These are phyloP conservation scores for Podospora australis DNA, from an alignment of 495 filamentous ascomycete genomes.

Conservation along the genomic window DNA sequence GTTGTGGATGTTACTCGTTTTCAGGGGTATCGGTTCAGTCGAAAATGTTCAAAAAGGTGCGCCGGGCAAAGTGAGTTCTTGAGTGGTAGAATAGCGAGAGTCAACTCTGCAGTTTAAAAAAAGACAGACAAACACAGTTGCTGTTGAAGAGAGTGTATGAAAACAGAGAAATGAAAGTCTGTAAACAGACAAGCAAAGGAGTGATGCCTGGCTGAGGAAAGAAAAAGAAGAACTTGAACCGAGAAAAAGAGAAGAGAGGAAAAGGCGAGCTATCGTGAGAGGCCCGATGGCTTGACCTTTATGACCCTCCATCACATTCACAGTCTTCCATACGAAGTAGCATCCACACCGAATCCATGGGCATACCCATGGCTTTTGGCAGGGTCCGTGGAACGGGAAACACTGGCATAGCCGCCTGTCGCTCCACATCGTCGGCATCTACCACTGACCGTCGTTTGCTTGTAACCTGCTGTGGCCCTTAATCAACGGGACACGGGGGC, in stretches of 20 bases:
- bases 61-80: slow-evolving; percentile 13
- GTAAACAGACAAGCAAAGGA: slow-evolving; percentile 30
- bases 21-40: slow-evolving; percentile 10
- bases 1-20: slow-evolving; percentile 9
- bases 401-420: background rate
- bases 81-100: slow-evolving; percentile 36
- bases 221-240: slow-evolving; percentile 19
- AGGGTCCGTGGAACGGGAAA: background rate
- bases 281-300: slow-evolving; percentile 16
- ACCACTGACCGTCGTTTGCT: background rate
- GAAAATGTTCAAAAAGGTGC: slow-evolving; percentile 10
- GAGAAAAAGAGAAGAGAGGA: slow-evolving; percentile 15
- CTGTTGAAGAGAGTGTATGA: slow-evolving; percentile 28
- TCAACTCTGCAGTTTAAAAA: slow-evolving; percentile 40
- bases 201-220: slow-evolving; percentile 27
- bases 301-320: slow-evolving; percentile 13
- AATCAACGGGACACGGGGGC: background rate
- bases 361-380: slow-evolving; percentile 1
- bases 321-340: background rate
- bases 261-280: slow-evolving; percentile 1
- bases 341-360: slow-evolving; percentile 1
- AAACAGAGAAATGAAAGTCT: slow-evolving; percentile 27
- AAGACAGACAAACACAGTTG: slow-evolving; percentile 41
- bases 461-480: background rate
- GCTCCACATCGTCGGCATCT: background rate